Evolutionary conservation across 164 flowering plant genomes (phyloP), one percentile per base, ranked within the genome.

Genomic region (Stephania yunnanensis): DNA sequence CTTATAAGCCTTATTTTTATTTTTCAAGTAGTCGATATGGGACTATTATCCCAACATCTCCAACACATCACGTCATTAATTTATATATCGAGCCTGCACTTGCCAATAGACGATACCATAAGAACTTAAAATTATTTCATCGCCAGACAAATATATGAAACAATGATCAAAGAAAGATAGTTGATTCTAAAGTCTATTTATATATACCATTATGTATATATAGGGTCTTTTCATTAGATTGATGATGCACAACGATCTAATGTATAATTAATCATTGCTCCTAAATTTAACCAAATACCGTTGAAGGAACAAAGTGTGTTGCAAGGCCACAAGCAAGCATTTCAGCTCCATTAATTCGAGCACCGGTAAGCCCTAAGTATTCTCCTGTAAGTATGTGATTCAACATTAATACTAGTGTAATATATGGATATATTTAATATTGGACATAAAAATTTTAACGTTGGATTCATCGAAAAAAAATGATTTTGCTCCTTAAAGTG

Each of bases 271-370:
- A 48, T 48, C 10, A 0, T 12, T 48, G 53, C 13, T 48, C 9
- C 10, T 8, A 48, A 48, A 8, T 48, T 48, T 12, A 48, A 48
- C 1, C 13, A 68, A 30, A 68, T 20, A 68, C 70, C 70, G 6
- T 31, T 36, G 70, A 68, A 36, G 42, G 70, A 68, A 68, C 46
- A 1, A 68, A 68, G 45, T 68, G 70, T 4, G 70, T 68, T 9
- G 70, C 70, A 30, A 68, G 70, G 45, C 70, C 70, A 68, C 70
- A 68, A 4, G 70, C 70, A 68, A 68, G 70, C 70, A 68, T 68
- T 68, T 68, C 70, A 68, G 70, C 70, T 31, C 70, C 70, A 68
- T 68, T 46, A 31, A 68, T 15, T 19, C 46, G 70, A 5, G 70
- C 70, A 68, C 70, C 70, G 30, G 70, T 68, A 30, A 68, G 46